phyloP scores from a whole-genome alignment of 768 basidiomycete species.

The Boletus rufocinnamomeus region DNA sequence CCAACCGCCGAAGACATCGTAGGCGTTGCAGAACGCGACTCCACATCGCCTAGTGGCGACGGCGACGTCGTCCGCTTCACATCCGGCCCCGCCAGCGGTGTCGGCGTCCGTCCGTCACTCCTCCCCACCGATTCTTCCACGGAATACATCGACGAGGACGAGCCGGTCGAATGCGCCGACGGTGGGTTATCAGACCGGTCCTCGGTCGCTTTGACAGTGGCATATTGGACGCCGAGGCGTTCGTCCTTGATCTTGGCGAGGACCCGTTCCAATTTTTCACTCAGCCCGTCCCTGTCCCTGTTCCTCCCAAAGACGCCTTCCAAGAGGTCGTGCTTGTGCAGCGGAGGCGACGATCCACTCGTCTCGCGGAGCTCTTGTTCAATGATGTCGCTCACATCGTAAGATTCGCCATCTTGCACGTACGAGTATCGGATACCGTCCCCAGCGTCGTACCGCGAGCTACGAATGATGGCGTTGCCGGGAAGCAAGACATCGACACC shows the following conservation, averaged over 20 bases:
- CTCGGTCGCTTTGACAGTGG: slow-evolving; percentile 4
- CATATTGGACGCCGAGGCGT: slow-evolving; percentile 42
- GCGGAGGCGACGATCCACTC: slow-evolving; percentile 30
- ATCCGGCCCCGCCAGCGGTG: slow-evolving; percentile 22
- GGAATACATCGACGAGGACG: slow-evolving; percentile 60
- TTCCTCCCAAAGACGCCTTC: slow-evolving; percentile 63
- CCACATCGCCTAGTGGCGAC: slow-evolving; percentile 14
- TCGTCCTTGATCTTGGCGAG: slow-evolving; percentile 74
- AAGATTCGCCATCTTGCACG: slow-evolving; percentile 89
- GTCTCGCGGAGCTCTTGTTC: slow-evolving; percentile 83
- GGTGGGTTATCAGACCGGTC: slow-evolving; percentile 27
- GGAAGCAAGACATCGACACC: slow-evolving; percentile 89
- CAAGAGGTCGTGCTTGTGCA: slow-evolving; percentile 58
- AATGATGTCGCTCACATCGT: slow-evolving; percentile 91
- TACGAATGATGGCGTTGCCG: slow-evolving; percentile 83
- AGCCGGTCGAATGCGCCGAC: slow-evolving; percentile 31
- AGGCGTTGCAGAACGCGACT: slow-evolving; percentile 33
- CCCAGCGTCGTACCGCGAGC: slow-evolving; percentile 68
- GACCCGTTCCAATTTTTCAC: slow-evolving; percentile 73
- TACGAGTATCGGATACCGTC: slow-evolving; percentile 92
- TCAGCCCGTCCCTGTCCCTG: slow-evolving; percentile 60
- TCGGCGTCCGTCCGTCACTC: slow-evolving; percentile 34
- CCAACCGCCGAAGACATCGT: slow-evolving; percentile 19
- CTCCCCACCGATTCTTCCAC: slow-evolving; percentile 39
- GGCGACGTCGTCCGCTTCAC: slow-evolving; percentile 27